Conservation (phyloP, 2,329 filamentous ascomycete genomes). For the Lecanosticta acicola region DNA sequence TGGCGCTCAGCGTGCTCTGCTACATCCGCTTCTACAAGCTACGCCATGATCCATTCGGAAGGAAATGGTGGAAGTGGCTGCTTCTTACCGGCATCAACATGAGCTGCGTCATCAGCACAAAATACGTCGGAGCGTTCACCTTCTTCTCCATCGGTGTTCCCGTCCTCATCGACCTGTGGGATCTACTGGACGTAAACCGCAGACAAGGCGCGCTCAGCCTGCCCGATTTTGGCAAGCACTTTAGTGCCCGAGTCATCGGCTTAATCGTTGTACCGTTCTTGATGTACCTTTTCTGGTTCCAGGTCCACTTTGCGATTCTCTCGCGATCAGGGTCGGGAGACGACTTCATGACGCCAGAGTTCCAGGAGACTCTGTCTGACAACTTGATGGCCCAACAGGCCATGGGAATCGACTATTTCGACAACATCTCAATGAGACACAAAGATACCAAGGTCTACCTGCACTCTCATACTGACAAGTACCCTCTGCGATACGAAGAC, state of each 20-base stretch:
- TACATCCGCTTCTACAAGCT: constrained; percentile 99
- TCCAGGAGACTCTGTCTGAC: constrained; percentile 94
- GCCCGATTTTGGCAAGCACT: constrained; percentile 79
- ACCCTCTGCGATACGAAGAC: constrained; percentile 94
- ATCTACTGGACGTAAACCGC: constrained; percentile 82
- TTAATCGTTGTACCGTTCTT: constrained; percentile 89
- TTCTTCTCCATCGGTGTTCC: constrained; percentile 96
- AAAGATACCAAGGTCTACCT: constrained; percentile 97
- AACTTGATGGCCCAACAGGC: constrained; percentile 88
- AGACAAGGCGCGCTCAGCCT: constrained; percentile 74
- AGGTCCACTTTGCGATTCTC: constrained; percentile 93
- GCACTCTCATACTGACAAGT: constrained; percentile 83
- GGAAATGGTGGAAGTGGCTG: constrained; percentile 99
- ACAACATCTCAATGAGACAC: constrained; percentile 80
- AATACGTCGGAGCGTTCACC: constrained; percentile 94
- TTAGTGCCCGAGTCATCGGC: constrained; percentile 76
- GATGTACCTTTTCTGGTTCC: constrained; percentile 99
- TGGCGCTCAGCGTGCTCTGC: constrained; percentile 87
- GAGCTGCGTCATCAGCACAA: constrained; percentile 96
- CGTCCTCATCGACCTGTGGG: constrained; percentile 91
- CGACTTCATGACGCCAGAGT: constrained; percentile 97
- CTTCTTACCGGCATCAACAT: constrained; percentile 88
- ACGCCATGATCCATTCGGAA: constrained; percentile 77
- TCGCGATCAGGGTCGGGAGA: constrained; percentile 86
- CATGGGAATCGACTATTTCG: constrained; percentile 81